Conservation (phyloP, 2,329 filamentous ascomycete species). For the Trichoderma simmonsii region DNA sequence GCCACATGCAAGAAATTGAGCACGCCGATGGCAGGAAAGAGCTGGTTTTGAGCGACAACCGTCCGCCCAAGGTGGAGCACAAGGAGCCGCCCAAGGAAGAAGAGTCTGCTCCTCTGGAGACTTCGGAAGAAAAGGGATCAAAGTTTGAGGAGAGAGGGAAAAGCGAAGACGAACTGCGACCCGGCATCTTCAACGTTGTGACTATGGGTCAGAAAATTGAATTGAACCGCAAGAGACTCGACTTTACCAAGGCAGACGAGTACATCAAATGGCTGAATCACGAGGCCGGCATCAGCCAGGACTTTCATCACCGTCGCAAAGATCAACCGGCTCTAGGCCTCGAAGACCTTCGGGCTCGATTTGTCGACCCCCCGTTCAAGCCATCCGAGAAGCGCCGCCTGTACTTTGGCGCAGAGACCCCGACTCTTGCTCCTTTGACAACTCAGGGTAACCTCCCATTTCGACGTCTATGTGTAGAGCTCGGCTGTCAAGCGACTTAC, state of each 20-base stretch:
- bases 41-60: slow-evolving; percentile 62
- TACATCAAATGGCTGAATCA: slow-evolving; percentile 77
- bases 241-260: slow-evolving; percentile 69
- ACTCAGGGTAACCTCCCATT: slow-evolving; percentile 97
- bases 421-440: slow-evolving; percentile 87
- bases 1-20: slow-evolving; percentile 79
- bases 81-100: slow-evolving; percentile 7
- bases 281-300: slow-evolving; percentile 44
- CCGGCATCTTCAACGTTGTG: slow-evolving; percentile 73
- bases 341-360: slow-evolving; percentile 74
- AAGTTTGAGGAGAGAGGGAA: slow-evolving; percentile 30
- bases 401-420: slow-evolving; percentile 93
- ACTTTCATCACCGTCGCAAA: slow-evolving; percentile 40
- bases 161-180: slow-evolving; percentile 47
- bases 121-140: slow-evolving; percentile 1
- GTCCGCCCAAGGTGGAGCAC: slow-evolving; percentile 17
- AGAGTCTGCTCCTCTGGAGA: not conserved
- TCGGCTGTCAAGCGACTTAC: slow-evolving; percentile 91
- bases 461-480: slow-evolving; percentile 80
- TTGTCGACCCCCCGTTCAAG: slow-evolving; percentile 80
- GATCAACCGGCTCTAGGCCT: slow-evolving; percentile 44
- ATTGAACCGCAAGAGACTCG: slow-evolving; percentile 68
- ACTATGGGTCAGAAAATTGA: slow-evolving; percentile 67
- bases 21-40: slow-evolving; percentile 79
- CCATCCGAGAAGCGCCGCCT: slow-evolving; percentile 90